Evolutionary conservation across 164 flowering plant species (phyloP), one percentile per base, ranked within the genome.

Genomic region (Taxillus chinensis): DNA sequence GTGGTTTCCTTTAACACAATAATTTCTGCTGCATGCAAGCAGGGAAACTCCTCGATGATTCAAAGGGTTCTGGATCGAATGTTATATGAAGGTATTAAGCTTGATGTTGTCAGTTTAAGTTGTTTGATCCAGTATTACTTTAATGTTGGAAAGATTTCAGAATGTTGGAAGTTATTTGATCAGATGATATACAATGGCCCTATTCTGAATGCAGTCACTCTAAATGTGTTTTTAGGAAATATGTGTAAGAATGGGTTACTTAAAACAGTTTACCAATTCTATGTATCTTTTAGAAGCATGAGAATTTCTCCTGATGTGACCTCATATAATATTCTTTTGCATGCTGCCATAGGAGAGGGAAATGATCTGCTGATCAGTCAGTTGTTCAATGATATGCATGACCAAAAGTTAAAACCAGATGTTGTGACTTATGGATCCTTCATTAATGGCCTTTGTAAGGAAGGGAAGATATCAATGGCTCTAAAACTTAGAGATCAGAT

Each of bases 1-100:
- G 17, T 71, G 45, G 72, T 82, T 62, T 80, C 86, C 39, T 73
- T 76, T 69, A 83, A 82, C 64, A 78, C 77, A 39, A 66, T 82
- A 38, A 42, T 83, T 63, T 78, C 81, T 61, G 66, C 81, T 7
- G 84, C 88, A 41, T 78, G 88, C 69, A 79, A 77, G 57, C 57
- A 62, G 37, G 71, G 72, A 41, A 67, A 82, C 62, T 66, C 70
- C 45, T 13, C 67, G 6, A 57, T 77, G 65, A 70, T 81, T 14
- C 62, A 57, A 37, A 69, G 69, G 69, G 60, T 80, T 41, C 63
- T 79, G 64, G 45, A 66, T 53, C 67, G 63, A 3, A 75, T 79
- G 83, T 83, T 72, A 42, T 42, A 65, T 67, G 72, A 72, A 72
- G 75, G 72, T 39, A 13, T 77, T 59, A 76, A 74, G 63, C 71